phyloP scores from a whole-genome alignment of 495 filamentous ascomycete genomes.

The Barbatosphaeria neglecta region DNA sequence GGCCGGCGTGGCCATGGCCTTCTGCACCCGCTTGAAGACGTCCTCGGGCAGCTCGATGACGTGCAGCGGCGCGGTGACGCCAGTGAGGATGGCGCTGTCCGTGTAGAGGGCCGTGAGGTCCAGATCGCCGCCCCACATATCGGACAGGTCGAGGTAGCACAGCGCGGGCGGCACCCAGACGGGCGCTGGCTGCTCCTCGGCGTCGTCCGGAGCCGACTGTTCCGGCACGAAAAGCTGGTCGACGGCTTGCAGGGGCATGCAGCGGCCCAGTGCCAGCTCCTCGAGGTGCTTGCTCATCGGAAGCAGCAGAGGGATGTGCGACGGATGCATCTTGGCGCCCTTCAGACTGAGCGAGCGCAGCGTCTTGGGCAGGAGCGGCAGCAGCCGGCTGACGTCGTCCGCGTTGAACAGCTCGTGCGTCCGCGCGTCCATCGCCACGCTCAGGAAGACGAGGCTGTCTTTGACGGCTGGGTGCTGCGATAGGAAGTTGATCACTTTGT shows the following conservation, averaged over 20 bases:
- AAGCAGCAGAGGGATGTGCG: slow-evolving; percentile 52
- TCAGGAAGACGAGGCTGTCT: slow-evolving; percentile 57
- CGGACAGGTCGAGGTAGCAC: slow-evolving; percentile 61
- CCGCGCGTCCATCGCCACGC: slow-evolving; percentile 61
- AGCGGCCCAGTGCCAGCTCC: slow-evolving; percentile 63
- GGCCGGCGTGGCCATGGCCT: slow-evolving; percentile 27
- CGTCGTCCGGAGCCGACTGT: slow-evolving; percentile 18
- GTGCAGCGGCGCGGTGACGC: slow-evolving; percentile 56
- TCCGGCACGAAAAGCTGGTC: slow-evolving; percentile 44
- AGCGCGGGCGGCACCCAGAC: slow-evolving; percentile 52
- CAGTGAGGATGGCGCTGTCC: slow-evolving; percentile 47
- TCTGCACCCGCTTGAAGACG: slow-evolving; percentile 49
- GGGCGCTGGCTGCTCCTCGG: slow-evolving; percentile 16
- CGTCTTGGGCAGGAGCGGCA: slow-evolving; percentile 55
- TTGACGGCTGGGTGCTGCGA: slow-evolving; percentile 59
- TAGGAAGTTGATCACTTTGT: slow-evolving; percentile 59
- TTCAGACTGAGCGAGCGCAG: slow-evolving; percentile 69
- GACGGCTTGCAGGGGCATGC: slow-evolving; percentile 53
- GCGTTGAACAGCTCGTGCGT: slow-evolving; percentile 61
- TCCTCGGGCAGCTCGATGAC: slow-evolving; percentile 72
- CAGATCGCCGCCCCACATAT: slow-evolving; percentile 50
- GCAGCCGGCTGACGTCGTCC: slow-evolving; percentile 51
- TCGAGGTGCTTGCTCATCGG: slow-evolving; percentile 71
- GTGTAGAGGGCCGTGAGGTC: slow-evolving; percentile 51
- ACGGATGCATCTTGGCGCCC: slow-evolving; percentile 55